Conservation (phyloP, 2,329 filamentous ascomycete species). For the Nemania diffusa region DNA sequence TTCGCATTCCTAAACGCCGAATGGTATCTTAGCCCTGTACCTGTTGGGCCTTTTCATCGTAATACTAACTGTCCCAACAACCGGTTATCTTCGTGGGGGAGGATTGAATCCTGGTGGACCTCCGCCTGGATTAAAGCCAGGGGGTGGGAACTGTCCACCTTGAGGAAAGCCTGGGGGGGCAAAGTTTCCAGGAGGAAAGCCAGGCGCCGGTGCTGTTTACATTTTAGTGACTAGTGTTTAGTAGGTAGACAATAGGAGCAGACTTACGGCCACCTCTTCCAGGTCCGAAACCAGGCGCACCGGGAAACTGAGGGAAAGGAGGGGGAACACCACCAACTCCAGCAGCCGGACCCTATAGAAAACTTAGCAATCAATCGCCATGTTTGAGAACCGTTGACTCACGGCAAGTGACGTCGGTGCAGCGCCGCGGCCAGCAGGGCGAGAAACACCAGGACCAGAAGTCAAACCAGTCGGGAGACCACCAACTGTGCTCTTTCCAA, state of each 20-base stretch:
- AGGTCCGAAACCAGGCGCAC: conserved; percentile 59
- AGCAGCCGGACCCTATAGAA: conserved; percentile 76
- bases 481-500: conserved; percentile 79
- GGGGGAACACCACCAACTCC: conserved; percentile 78
- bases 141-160: conserved; percentile 59
- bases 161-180: conserved; percentile 58
- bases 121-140: conserved; percentile 62
- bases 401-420: conserved; percentile 82
- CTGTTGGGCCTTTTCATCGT: conserved; percentile 22
- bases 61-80: conserved; percentile 21
- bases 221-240: conserved; percentile 34
- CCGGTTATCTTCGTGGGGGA: conserved; percentile 68
- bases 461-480: conserved; percentile 76
- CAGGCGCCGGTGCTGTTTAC: conserved; percentile 43
- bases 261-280: conserved; percentile 67
- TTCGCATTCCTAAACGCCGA: conserved; percentile 48
- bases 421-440: conserved; percentile 87
- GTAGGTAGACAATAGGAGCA: conserved; percentile 16
- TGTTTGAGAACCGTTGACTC: conserved; percentile 45
- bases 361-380: conserved; percentile 37
- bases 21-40: conserved; percentile 36
- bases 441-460: conserved; percentile 87
- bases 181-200: conserved; percentile 54
- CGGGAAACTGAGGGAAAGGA: conserved; percentile 65
- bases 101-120: conserved; percentile 78